Evolutionary conservation across 1,139 yeast genomes (phyloP).

Genomic region (Hansenula lynferdii): DNA sequence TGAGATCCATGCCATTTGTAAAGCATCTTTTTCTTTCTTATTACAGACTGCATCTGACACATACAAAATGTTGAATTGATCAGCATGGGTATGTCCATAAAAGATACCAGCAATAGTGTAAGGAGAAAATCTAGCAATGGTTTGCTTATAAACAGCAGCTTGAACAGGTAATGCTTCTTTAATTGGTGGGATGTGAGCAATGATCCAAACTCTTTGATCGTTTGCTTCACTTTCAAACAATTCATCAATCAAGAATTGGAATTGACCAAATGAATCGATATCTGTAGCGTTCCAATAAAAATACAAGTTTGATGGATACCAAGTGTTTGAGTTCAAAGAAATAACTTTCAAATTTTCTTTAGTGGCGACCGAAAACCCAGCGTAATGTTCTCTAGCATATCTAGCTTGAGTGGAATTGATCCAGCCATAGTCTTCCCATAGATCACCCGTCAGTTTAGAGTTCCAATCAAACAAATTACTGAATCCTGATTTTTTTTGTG

Average conservation of each 20-base stretch:
- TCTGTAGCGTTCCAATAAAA: constrained; percentile 51
- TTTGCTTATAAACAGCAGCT: constrained; percentile 49
- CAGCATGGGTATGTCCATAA: constrained; percentile 71
- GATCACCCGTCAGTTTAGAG: constrained; percentile 50
- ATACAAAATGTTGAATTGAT: constrained; percentile 58
- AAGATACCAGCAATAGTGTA: constrained; percentile 63
- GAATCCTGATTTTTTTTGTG: constrained; percentile 46
- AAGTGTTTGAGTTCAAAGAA: constrained; percentile 61
- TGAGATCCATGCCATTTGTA: constrained; percentile 59
- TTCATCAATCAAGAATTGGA: constrained; percentile 40
- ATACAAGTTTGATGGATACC: constrained; percentile 62
- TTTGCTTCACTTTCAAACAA: neutral
- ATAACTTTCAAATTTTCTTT: constrained; percentile 55
- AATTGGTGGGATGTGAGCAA: constrained; percentile 63
- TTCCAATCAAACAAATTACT: constrained; percentile 54
- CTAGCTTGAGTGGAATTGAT: constrained; percentile 28
- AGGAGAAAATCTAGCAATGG: constrained; percentile 64
- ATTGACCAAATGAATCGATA: constrained; percentile 61
- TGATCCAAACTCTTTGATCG: constrained; percentile 11
- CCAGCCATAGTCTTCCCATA: constrained; percentile 52
- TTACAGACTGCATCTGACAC: constrained; percentile 31
- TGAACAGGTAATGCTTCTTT: constrained; percentile 59
- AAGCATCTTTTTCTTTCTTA: constrained; percentile 37
- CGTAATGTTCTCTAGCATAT: constrained; percentile 45
- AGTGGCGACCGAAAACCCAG: constrained; percentile 59